Base-by-base conservation (phyloP, 2,329 filamentous ascomycete species). In the Rutstroemia sp. region DNA sequence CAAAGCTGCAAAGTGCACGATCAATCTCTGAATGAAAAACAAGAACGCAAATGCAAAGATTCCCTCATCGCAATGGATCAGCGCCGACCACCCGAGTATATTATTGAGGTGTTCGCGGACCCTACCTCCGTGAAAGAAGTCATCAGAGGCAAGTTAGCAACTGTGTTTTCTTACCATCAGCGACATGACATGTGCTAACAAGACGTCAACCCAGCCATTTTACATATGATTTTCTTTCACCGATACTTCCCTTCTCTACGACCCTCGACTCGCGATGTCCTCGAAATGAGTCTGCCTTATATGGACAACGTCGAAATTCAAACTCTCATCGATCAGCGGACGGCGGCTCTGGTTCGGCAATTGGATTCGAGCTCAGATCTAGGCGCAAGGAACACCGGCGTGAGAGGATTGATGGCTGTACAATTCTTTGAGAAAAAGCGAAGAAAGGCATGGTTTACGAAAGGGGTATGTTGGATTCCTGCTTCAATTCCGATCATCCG, bases 151-250 rank as follows among this genome's bases (percentile, higher is more conserved):
- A 71, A 56, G 54, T 47, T 30, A 47, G 34, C 42, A 30, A 48
- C 23, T 27, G 34, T 39, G 49, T 56, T 56, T 55, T 44, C 39
- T 45, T 56, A 23, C 19, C 25, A 27, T 56, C 19, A 30, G 21
- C 41, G 21, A 16, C 34, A 42, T 47, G 21, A 10, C 14, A 53
- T 38, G 30, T 30, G 42, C 39, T 49, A 30, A 47, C 42, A 27
- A 16, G n/a, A 19, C 37, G 10, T 49, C 46, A 49, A 23, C 19
- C 39, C 67, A 95, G 92, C 88, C 62, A 88, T 96, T 71, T 81
- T 97, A 50, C 92, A 96, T 72, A 95, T 92, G 51, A 96, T 97
- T 72, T 99, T 97, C 83, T 97, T 97, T 80, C 92, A 96, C 76
- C 88, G 94, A 69, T 95, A 92, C 81, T 96, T 97, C 78, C 90